Conservation (phyloP, 2,329 filamentous ascomycete species). For the Sporothrix dimorphospora region DNA sequence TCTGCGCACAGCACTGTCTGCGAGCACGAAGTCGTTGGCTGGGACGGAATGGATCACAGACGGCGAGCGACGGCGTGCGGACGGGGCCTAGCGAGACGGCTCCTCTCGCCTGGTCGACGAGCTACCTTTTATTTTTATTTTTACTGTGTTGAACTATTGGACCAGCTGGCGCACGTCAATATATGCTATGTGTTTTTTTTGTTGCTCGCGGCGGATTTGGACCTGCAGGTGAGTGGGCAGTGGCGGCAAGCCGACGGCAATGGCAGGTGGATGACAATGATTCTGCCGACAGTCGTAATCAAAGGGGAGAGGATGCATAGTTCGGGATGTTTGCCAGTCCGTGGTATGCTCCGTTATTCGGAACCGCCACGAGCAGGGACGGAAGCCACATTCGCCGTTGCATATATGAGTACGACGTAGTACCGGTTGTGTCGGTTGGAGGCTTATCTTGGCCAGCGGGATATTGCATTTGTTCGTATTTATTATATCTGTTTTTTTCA, state of each 20-base stretch:
- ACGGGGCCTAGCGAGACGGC: constrained; percentile 3
- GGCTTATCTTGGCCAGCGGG: not conserved
- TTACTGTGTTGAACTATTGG: not conserved
- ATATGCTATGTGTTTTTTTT: constrained; percentile 2
- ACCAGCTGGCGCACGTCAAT: not conserved
- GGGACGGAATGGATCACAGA: not conserved
- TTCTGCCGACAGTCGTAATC: not conserved
- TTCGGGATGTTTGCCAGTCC: not conserved
- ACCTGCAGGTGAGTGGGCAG: not conserved
- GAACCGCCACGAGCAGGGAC: not conserved
- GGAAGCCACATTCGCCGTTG: not conserved
- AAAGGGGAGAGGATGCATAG: not conserved
- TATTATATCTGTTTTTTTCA: not conserved
- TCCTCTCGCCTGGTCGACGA: not conserved
- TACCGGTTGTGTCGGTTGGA: not conserved
- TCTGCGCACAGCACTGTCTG: not conserved
- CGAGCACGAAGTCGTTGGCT: not conserved
- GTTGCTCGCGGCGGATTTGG: not conserved
- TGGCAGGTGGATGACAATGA: not conserved
- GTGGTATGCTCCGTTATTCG: not conserved
- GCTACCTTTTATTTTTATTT: not conserved
- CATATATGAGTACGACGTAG: not conserved
- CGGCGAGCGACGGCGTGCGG: not conserved
- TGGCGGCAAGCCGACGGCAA: not conserved
- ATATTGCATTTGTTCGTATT: not conserved